Conservation (phyloP, 78 protist genomes). For the Dictyostelium firmibasis region DNA sequence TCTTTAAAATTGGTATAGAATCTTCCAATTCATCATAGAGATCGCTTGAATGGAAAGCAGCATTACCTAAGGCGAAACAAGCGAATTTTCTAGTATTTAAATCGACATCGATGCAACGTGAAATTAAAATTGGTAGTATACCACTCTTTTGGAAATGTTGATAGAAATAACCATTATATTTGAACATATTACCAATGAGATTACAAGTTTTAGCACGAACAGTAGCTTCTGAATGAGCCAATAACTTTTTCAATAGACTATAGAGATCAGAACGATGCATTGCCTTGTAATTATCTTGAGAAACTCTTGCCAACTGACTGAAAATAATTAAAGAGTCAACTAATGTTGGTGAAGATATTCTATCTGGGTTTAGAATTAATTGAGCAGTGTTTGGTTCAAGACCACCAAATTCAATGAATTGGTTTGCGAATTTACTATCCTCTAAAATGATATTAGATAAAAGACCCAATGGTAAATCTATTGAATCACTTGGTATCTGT, state of each 20-base stretch:
- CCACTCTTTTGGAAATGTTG: slow-evolving; percentile 23
- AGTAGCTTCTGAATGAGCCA: slow-evolving; percentile 49
- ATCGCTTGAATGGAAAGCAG: slow-evolving; percentile 86
- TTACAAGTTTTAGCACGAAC: slow-evolving; percentile 91
- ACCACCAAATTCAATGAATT: slow-evolving; percentile 47
- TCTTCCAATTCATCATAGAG: slow-evolving; percentile 52
- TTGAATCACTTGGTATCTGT: slow-evolving; percentile 35
- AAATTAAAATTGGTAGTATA: slow-evolving; percentile 39
- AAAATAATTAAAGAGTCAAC: slow-evolving; percentile 77
- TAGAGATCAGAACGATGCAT: slow-evolving; percentile 42
- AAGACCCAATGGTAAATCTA: slow-evolving; percentile 59
- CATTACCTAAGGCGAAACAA: slow-evolving; percentile 94
- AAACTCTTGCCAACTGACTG: slow-evolving; percentile 83
- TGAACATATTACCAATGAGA: slow-evolving; percentile 92
- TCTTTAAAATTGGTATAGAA: neutral
- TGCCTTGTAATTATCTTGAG: slow-evolving; percentile 56
- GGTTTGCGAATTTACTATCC: slow-evolving; percentile 4
- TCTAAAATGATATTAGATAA: slow-evolving; percentile 36
- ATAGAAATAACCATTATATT: slow-evolving; percentile 85
- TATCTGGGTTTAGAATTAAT: slow-evolving; percentile 9
- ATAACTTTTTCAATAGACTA: slow-evolving; percentile 20
- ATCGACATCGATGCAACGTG: slow-evolving; percentile 70
- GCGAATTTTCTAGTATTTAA: slow-evolving; percentile 90
- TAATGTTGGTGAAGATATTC: neutral
- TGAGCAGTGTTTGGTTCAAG: neutral